Evolutionary conservation across 2,329 filamentous ascomycete genomes (phyloP), one percentile per base, ranked within the genome.

Genomic region (Pseudocercospora crystallina): DNA sequence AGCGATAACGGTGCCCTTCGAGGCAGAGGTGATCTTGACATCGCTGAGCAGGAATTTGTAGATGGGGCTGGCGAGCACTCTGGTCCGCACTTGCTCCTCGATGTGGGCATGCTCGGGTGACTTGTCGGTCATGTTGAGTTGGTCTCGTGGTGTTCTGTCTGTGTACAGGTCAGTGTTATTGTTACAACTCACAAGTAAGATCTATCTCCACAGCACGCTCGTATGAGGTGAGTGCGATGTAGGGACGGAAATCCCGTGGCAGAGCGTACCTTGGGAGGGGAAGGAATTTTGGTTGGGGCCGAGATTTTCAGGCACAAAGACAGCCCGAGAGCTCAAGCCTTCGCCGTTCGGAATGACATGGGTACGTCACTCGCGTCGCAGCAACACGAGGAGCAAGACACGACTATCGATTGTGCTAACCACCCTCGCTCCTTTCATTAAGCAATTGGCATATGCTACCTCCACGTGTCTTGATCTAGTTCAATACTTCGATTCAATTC

Each of bases 11-110:
- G 73, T 61, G 39, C 75, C 75, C 54, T 73, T 73, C 30, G 71
- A 70, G 10, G 73, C 76, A 49, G 69, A 62, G 8, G 61, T 70
- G 57, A 78, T 68, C 36, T 65, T 60, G 49, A 77, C 68, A 45
- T 68, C 63, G 8, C 69, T 61, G 43, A 79, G 71, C 45, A 77
- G 65, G 57, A 77, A 76, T 42, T 69, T 65, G 59, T 78, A 79
- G 58, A 78, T 78, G 38, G 75, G 73, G 30, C 68, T 72, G 51
- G 58, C 56, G 9, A 73, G 71, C 34, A 74, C 66, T 50, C 72
- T 70, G 43, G 57, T 69, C 40, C 65, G 56, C 63, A 73, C 72
- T 53, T 73, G 70, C 43, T 71, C 58, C 53, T 73, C 66, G 47
- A 77, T 71, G 59, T 77, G 74, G 33, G 65, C 59, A 36, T 75